phyloP scores from a whole-genome alignment of 257 asterid genomes.

The Verbascum thapsus region DNA sequence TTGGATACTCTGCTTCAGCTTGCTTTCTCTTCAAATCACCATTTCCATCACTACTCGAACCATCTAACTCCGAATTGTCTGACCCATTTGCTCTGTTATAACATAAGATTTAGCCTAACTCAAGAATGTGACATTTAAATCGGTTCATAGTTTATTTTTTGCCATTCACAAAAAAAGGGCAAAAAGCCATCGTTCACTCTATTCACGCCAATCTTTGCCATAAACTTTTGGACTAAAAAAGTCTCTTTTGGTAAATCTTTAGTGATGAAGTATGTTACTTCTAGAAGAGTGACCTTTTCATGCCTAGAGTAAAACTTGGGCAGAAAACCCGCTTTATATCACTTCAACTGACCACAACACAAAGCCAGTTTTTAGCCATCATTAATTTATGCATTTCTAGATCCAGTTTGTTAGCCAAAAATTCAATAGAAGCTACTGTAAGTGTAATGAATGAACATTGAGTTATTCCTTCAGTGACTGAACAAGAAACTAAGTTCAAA shows the following conservation, averaged over 20 bases:
- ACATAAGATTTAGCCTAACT: conserved; percentile 9
- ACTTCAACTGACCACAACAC: conserved; percentile 13
- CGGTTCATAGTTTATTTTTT: neutral
- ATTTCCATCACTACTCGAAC: conserved; percentile 32
- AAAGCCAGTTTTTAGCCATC: neutral
- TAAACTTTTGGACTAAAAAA: no score
- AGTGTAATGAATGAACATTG: neutral
- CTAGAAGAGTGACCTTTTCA: no score
- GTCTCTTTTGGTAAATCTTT: no score
- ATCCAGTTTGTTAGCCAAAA: no score
- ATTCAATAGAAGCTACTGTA: no score
- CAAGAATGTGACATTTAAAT: neutral
- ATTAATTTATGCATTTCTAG: neutral
- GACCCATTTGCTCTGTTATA: conserved; percentile 56
- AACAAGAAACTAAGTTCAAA: neutral
- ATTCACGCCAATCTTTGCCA: no score
- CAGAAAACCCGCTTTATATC: neutral
- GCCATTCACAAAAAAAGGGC: neutral
- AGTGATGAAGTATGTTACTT: no score
- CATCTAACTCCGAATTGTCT: conserved; percentile 38
- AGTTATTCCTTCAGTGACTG: neutral
- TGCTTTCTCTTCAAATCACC: conserved; percentile 64
- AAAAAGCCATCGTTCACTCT: no score
- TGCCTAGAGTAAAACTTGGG: no score
- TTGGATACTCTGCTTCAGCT: conserved; percentile 40